Percentiles rank a stretch among this genome's conserved stretches.
phyloP scores from a whole-genome alignment of 768 basidiomycete genomes.

The Galerina sulciceps region DNA sequence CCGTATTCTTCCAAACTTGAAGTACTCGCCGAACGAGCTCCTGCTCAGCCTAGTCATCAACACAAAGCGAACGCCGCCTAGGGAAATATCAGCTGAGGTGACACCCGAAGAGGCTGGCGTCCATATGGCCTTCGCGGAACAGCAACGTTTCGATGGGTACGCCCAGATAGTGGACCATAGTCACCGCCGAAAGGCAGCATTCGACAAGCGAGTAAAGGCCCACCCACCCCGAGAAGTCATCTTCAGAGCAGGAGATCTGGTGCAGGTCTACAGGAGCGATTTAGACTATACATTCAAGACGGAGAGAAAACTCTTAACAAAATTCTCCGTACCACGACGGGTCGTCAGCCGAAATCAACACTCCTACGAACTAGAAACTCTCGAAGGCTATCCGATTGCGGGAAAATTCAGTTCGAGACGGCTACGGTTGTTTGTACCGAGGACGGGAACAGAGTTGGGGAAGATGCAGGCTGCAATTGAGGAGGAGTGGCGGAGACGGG shows the following conservation, averaged over 20 bases:
- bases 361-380: constrained; percentile 9
- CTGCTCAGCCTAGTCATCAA: constrained; percentile 31
- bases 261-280: constrained; percentile 32
- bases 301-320: constrained; percentile 31
- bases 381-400: constrained; percentile 2
- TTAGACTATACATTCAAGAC: constrained; percentile 30
- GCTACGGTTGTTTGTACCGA: constrained; percentile 4
- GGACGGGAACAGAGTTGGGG: constrained; percentile 6
- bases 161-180: constrained; percentile 27
- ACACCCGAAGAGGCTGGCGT: constrained; percentile 18
- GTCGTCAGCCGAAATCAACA: background rate
- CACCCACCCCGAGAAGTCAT: constrained; percentile 21
- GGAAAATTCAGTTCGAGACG: constrained; percentile 7
- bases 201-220: constrained; percentile 27
- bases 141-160: constrained; percentile 34
- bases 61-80: constrained; percentile 18
- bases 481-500: background rate
- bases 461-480: background rate
- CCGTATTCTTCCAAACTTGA: constrained; percentile 26
- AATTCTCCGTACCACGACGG: constrained; percentile 31
- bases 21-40: constrained; percentile 34
- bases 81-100: constrained; percentile 3
- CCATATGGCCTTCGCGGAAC: constrained; percentile 24
- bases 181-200: constrained; percentile 25
- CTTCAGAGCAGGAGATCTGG: constrained; percentile 31